Base-by-base conservation (phyloP, 495 filamentous ascomycete genomes). In the Talaromyces liani region DNA sequence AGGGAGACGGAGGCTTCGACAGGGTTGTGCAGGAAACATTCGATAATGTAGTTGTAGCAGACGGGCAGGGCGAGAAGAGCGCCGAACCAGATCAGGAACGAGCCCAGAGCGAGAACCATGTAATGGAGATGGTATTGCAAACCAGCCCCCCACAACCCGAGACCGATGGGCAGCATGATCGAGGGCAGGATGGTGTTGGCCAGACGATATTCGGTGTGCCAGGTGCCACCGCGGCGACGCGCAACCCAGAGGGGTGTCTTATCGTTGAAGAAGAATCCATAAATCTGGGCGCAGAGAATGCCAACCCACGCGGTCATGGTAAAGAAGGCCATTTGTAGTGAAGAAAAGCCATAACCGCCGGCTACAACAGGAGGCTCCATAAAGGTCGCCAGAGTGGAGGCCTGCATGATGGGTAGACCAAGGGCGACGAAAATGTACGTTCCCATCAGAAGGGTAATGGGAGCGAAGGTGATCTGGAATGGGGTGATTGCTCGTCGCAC, bases 281-380 rank as follows among this genome's bases (percentile, higher is more conserved):
- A 78, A 3, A 73, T 51, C n/a, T 73, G 66, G 9, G 73, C 73
- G 29, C 68, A 57, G 41, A 73, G 51, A 56, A 77, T 67, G 49
- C 72, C 77, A 33, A 79, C 60, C 79, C 79, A 80, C 60, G 68
- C 68, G 8, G 69, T 64, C 61, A 79, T 74, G 9, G 70, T 72
- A 68, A 79, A 68, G 66, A 65, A 45, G 2, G 45, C 45, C 45
- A 49, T 49, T 49, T 49, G 45, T n/a, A 49, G 45, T 49, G 45
- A 20, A 7, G 73, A 71, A 61, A 82, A 84, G 20, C 79, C 80
- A 66, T 84, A 84, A 12, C 80, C 81, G n/a, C 79, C 79, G 2
- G 58, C 66, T 10, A 68, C 67, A 31, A 68, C 65, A 20, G 81
- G 80, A 20, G 45, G 45, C 6, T 49, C 45, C 45, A 49, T 49